Evolutionary conservation across 140 eudicot species (phyloP).

Genomic region (Cichorium intybus): DNA sequence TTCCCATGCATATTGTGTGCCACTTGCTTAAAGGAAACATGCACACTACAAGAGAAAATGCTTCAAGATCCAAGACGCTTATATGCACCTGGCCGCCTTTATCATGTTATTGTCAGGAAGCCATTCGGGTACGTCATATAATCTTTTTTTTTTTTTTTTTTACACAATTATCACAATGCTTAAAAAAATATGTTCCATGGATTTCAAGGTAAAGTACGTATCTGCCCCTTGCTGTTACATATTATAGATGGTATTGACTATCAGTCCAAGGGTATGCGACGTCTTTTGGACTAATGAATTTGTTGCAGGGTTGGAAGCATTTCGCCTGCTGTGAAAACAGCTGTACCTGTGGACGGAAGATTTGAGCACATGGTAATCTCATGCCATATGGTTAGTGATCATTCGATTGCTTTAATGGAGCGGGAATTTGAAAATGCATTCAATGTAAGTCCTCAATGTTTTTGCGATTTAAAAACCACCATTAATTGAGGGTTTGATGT

Average conservation of each 20-base stretch:
- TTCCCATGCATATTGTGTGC: conserved; percentile 88
- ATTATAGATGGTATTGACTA: background rate
- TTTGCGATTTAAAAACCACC: background rate
- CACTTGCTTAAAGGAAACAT: conserved; percentile 92
- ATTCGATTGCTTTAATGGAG: conserved; percentile 76
- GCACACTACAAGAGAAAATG: conserved; percentile 74
- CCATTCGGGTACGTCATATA: conserved; percentile 68
- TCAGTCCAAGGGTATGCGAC: background rate
- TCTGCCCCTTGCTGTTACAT: background rate
- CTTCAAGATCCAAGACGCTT: conserved; percentile 93
- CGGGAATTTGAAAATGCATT: conserved; percentile 76
- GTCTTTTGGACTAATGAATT: background rate
- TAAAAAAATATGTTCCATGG: too few species aligned
- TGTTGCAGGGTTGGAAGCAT: conserved; percentile 59
- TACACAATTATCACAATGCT: background rate
- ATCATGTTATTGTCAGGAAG: conserved; percentile 93
- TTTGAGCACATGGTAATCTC: conserved; percentile 96
- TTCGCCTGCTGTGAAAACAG: conserved; percentile 81
- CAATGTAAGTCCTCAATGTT: conserved; percentile 50
- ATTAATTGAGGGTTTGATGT: background rate
- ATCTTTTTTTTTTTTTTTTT: conserved; percentile 14
- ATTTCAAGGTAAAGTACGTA: background rate
- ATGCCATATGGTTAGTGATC: conserved; percentile 72
- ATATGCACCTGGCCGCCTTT: conserved; percentile 98
- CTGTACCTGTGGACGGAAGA: conserved; percentile 97